These are phyloP conservation scores for Chalciporus sp. DNA, from an alignment of 1,284 basidiomycete species.

Conservation along the genomic window DNA sequence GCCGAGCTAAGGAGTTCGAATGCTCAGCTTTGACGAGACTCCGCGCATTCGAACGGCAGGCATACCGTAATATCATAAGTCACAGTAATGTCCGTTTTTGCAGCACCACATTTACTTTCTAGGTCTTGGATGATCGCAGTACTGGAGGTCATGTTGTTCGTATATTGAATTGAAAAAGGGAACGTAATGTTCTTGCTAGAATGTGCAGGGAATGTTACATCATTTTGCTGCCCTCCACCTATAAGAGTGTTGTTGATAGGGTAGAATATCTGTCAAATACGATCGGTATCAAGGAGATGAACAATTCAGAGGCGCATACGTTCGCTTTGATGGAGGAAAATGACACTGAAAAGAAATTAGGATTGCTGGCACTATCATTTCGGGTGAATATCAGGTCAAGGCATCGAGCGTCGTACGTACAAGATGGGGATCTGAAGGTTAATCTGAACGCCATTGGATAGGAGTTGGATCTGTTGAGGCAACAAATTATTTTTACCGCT, in stretches of 20 bases:
- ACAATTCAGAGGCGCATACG: constrained; percentile 36
- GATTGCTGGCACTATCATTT: constrained; percentile 71
- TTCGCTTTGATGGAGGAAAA: constrained; percentile 72
- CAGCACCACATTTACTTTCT: constrained; percentile 67
- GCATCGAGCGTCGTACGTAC: constrained; percentile 41
- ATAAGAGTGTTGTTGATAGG: constrained; percentile 64
- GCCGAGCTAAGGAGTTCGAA: constrained; percentile 46
- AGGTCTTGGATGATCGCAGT: constrained; percentile 66
- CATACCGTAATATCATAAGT: constrained; percentile 69
- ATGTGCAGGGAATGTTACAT: constrained; percentile 68
- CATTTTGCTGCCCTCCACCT: constrained; percentile 66
- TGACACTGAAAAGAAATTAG: constrained; percentile 81
- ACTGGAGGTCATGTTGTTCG: constrained; percentile 59
- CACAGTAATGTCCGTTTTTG: constrained; percentile 58
- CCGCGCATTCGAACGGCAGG: neutral
- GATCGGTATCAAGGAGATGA: constrained; percentile 8
- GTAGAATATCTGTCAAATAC: constrained; percentile 61
- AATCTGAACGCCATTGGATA: constrained; percentile 54
- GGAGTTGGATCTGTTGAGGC: constrained; percentile 39
- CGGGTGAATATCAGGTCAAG: constrained; percentile 9
- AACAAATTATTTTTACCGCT: constrained; percentile 14
- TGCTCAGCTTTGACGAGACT: constrained; percentile 10
- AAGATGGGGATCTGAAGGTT: constrained; percentile 71
- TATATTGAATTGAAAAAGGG: constrained; percentile 80
- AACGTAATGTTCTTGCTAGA: constrained; percentile 77